Percentiles rank a stretch among this genome's conserved stretches.
These are phyloP conservation scores for Podospora conica DNA, from an alignment of 495 filamentous ascomycete genomes.

Conservation along the genomic window DNA sequence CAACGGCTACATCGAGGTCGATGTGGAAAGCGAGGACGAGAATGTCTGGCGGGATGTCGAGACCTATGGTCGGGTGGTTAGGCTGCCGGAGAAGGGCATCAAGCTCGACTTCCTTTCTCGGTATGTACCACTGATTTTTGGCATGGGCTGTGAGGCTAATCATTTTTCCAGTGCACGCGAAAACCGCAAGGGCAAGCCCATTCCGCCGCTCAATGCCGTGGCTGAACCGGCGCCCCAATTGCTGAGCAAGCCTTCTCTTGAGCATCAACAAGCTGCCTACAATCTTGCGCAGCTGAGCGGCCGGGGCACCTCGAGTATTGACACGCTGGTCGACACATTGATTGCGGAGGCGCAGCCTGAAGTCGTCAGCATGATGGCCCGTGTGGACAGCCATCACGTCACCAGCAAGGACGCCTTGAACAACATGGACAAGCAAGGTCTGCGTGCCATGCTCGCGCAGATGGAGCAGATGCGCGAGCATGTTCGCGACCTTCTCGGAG, in stretches of 20 bases:
- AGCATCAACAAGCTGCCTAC: slow-evolving; percentile 51
- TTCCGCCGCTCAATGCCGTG: slow-evolving; percentile 16
- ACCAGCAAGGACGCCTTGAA: slow-evolving; percentile 7
- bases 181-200: slow-evolving; percentile 28
- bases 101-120: slow-evolving; percentile 66
- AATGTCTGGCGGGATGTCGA: slow-evolving; percentile 36
- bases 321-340: slow-evolving; percentile 37
- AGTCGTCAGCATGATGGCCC: slow-evolving; percentile 32
- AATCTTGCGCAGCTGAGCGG: slow-evolving; percentile 46
- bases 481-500: slow-evolving; percentile 12
- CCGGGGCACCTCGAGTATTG: slow-evolving; percentile 23
- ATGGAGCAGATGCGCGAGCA: slow-evolving; percentile 21
- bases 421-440: slow-evolving; percentile 27
- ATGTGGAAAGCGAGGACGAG: slow-evolving; percentile 49
- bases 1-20: slow-evolving; percentile 74
- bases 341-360: slow-evolving; percentile 24
- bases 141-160: slow-evolving; percentile 3
- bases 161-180: slow-evolving; percentile 23
- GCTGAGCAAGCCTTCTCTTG: slow-evolving; percentile 16
- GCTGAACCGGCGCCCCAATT: slow-evolving; percentile 4
- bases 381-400: slow-evolving; percentile 27
- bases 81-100: slow-evolving; percentile 65
- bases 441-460: slow-evolving; percentile 31
- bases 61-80: slow-evolving; percentile 56
- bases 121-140: slow-evolving; percentile 29